Percentiles rank a stretch among this genome's conserved stretches.
Conservation (phyloP, 2,329 filamentous ascomycete genomes). For the Pseudonectria foliicola region DNA sequence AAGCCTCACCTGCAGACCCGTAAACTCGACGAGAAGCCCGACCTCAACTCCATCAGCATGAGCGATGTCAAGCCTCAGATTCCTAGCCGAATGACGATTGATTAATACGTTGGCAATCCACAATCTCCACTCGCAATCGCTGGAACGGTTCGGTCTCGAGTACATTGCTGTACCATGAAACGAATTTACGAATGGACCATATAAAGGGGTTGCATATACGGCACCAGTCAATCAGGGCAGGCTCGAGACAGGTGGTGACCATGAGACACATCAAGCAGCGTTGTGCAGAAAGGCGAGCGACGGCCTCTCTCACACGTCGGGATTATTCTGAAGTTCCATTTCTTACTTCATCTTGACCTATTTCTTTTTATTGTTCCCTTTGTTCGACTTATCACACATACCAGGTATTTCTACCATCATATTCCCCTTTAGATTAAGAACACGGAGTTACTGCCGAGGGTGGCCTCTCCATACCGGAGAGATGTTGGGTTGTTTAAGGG, state of each 20-base stretch:
- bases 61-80: slow-evolving; percentile 50
- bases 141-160: slow-evolving; percentile 1
- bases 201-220: slow-evolving; percentile 16
- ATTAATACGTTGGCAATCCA: slow-evolving; percentile 31
- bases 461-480: too few species aligned
- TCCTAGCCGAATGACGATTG: slow-evolving; percentile 55
- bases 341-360: slow-evolving; percentile 10
- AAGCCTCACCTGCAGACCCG: slow-evolving; percentile 71
- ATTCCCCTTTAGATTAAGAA: slow-evolving; percentile 12
- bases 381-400: slow-evolving; percentile 16
- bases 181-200: slow-evolving; percentile 27
- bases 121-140: slow-evolving; percentile 5
- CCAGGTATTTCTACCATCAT: slow-evolving; percentile 18
- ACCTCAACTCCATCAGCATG: slow-evolving; percentile 48
- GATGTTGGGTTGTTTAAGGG: too few species aligned
- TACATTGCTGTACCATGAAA: slow-evolving; percentile 27
- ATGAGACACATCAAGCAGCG: slow-evolving; percentile 13
- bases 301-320: slow-evolving; percentile 21
- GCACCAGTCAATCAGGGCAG: slow-evolving; percentile 23
- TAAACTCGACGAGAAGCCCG: slow-evolving; percentile 46
- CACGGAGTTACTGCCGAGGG: slow-evolving; percentile 9
- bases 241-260: slow-evolving; percentile 20
- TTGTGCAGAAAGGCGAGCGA: slow-evolving; percentile 20
- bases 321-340: slow-evolving; percentile 6
- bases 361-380: background rate